phyloP scores from a whole-genome alignment of 345 rosid genomes.

The Hevea brasiliensis region DNA sequence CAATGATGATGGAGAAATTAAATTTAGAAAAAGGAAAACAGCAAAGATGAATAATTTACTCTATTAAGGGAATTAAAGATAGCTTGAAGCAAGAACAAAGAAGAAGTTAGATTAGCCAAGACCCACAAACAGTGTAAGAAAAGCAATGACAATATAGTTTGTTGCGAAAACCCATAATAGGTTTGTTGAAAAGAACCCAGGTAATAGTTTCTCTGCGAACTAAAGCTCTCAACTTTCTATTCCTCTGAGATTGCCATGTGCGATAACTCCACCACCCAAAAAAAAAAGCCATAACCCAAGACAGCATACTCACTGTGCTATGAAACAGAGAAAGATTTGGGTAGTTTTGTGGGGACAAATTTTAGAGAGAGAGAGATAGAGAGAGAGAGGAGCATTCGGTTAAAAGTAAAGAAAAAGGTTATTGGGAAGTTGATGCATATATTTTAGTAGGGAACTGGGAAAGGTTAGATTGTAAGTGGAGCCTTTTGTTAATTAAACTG shows the following conservation, averaged over 20 bases:
- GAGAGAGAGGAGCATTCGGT: neutral
- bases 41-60: neutral
- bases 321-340: conserved; percentile 8
- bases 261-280: conserved; percentile 13
- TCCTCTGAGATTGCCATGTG: neutral
- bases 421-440: neutral
- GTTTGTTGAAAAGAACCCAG: conserved; percentile 25
- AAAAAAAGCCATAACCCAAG: neutral
- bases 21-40: neutral
- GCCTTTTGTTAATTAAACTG: no score
- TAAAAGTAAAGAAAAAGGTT: neutral
- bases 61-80: conserved; percentile 3
- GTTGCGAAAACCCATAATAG: conserved; percentile 18
- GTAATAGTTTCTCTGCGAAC: neutral
- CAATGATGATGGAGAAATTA: conserved; percentile 12
- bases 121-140: conserved; percentile 37
- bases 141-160: conserved; percentile 33
- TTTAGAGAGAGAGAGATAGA: conserved; percentile 7
- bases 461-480: no score
- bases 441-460: no score
- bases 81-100: conserved; percentile 38
- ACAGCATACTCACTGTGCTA: neutral
- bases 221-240: conserved; percentile 16
- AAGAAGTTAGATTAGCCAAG: conserved; percentile 29
- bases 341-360: conserved; percentile 4